Evolutionary conservation across 768 basidiomycete species (phyloP), one percentile per base, ranked within the genome.

Genomic region (Amanita polypyramis): DNA sequence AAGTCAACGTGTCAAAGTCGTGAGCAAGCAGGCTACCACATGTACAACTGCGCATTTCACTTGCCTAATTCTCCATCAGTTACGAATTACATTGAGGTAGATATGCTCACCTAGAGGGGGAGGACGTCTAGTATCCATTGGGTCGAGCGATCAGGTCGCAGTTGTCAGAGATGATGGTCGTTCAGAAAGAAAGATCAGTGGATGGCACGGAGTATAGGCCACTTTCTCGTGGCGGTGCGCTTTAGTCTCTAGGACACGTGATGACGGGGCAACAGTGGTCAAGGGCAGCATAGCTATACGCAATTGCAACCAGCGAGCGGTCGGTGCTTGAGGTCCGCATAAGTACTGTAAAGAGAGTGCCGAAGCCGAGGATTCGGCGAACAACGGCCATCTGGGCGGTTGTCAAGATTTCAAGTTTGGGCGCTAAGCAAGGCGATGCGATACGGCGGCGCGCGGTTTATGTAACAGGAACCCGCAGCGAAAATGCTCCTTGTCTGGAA

Each of bases 41-140:
- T 8, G 41, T 25, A n/a, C n/a, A n/a, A n/a, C 14, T 25, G 23
- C 15, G 7, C 19, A 23, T 25, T 42, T 45, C 38, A 55, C 56
- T 57, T 55, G 53, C 58, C 57, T 56, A 42, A n/a, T 15, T 36
- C 9, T 29, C 33, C 47, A 51, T 47, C 12, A 39, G 48, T 15
- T n/a, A 21, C 30, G 47, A 51, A 53, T 47, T 53, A 48, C 15
- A 38, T 20, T 43, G 39, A 25, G 3, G 8, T 36, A 15, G 9
- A 56, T n/a, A n/a, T 8, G 20, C 65, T 45, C 47, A 70, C 70
- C 68, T 69, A 62, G 61, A 14, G 66, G 63, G 21, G 69, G 71
- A 56, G 69, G 70, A 47, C 62, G 61, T 56, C 70, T 62, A 45
- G 56, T 60, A 47, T 61, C 60, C 67, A 70, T 73, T 2, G 17